Evolutionary conservation across 345 rosid species (phyloP).

Genomic region (Hibiscus tridactylites): DNA sequence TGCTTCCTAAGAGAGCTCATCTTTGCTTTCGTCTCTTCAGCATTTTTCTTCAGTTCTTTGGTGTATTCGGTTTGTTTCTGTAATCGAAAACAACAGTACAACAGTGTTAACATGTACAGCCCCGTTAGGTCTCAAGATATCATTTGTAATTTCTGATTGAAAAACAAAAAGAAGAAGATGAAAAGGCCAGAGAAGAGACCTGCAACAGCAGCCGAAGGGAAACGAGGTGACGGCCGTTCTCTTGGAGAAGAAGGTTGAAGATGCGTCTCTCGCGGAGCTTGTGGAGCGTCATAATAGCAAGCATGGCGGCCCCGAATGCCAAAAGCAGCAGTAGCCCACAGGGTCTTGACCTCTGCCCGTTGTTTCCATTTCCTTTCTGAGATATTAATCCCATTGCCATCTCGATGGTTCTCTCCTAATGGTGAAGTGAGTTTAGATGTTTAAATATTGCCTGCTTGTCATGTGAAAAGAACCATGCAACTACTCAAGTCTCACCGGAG

Average conservation of each 20-base stretch:
- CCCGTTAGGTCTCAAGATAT: too few species aligned
- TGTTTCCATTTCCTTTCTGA: constrained; percentile 18
- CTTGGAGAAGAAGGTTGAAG: constrained; percentile 38
- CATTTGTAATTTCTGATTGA: neutral
- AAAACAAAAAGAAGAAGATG: neutral
- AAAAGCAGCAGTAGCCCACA: constrained; percentile 40
- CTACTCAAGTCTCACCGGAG: too few species aligned
- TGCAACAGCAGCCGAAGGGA: constrained; percentile 49
- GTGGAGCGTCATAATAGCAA: constrained; percentile 46
- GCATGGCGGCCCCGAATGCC: constrained; percentile 50
- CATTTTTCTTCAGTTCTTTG: constrained; percentile 22
- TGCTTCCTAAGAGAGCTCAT: constrained; percentile 29
- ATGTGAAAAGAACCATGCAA: neutral
- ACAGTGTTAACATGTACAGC: neutral
- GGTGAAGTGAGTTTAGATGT: neutral
- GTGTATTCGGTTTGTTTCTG: constrained; percentile 45
- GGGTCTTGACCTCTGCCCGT: constrained; percentile 27
- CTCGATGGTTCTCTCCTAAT: neutral
- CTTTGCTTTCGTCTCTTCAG: constrained; percentile 35
- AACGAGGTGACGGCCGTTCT: constrained; percentile 35
- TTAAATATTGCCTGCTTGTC: neutral
- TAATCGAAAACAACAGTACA: neutral
- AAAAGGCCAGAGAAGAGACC: constrained; percentile 21
- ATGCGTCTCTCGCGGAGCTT: constrained; percentile 50
- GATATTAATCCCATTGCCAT: constrained; percentile 21